Base-by-base conservation (phyloP, 2,329 filamentous ascomycete species). In the Lachnellula willkommii region DNA sequence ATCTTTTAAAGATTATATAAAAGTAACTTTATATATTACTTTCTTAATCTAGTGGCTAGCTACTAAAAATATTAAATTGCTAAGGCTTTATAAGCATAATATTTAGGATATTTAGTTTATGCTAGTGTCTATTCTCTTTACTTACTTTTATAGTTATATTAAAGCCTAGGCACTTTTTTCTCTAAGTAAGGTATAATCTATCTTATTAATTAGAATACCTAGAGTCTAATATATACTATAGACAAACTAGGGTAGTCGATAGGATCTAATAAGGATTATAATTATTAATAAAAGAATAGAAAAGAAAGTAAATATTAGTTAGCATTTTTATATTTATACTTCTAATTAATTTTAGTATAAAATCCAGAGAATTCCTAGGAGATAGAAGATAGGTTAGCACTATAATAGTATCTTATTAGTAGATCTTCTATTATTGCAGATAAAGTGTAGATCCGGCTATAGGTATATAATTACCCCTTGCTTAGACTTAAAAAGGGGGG, bases 21-120 rank as follows among this genome's bases (percentile, higher is more conserved):
- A 71, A 71, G 55, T 74, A 75, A 47, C 79, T 79, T 36, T 37
- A 20, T 79, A 87, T 69, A 82, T 77, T 73, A 74, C 79, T 65
- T 76, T 84, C 52, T 69, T 80, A 59, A 93, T 88, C 79, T 89
- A 90, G 81, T 85, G 90, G 64, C 85, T 91, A 63, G 89, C 90
- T 70, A 91, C 88, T 72, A 95, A 95, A 76, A 88, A 89, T 56
- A 84, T 95, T 73, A 96, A 96, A 78, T 79, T 95, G 53, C 75
- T 93, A 65, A 89, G 88, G 11, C 85, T 95, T 67, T 93, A 94
- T 74, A 79, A 87, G 67, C 85, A 88, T 62, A 89, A 93, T 72
- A 90, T 90, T 9, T 81, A 81, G 65, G 91, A 96, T 70, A 74
- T 94, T 61, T 68, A 87, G 45, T 87, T 88, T 68, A 77, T 85